Evolutionary conservation across 2,329 filamentous ascomycete species (phyloP).

Genomic region (Penicillium sp.): DNA sequence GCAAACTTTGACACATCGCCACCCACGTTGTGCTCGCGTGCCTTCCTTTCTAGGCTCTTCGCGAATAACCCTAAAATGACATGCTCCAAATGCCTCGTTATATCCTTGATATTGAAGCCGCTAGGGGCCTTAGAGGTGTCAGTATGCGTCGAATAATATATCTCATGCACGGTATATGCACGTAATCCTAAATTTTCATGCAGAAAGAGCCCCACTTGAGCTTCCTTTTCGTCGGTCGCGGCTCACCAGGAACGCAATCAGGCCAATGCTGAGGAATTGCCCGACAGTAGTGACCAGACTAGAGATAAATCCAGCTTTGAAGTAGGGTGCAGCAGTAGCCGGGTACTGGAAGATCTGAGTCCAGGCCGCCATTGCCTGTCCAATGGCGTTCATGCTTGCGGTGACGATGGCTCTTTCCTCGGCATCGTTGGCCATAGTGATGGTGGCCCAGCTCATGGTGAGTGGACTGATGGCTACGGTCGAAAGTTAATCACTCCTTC

Average conservation of each 20-base stretch:
- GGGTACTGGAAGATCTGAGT: slow-evolving; percentile 44
- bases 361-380: slow-evolving; percentile 45
- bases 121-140: background rate
- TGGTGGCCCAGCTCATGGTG: slow-evolving; percentile 45
- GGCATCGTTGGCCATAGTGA: slow-evolving; percentile 41
- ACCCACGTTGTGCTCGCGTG: background rate
- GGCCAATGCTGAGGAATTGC: slow-evolving; percentile 32
- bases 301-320: slow-evolving; percentile 24
- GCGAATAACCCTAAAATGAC: background rate
- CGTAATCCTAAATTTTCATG: background rate
- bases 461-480: slow-evolving; percentile 28
- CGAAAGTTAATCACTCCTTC: background rate
- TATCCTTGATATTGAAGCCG: background rate
- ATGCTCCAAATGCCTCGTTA: background rate
- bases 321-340: slow-evolving; percentile 38
- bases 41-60: background rate
- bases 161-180: background rate
- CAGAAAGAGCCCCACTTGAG: background rate
- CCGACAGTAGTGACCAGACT: slow-evolving; percentile 35
- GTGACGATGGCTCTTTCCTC: slow-evolving; percentile 47
- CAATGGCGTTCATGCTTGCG: slow-evolving; percentile 48
- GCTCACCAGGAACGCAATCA: slow-evolving; percentile 21
- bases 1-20: background rate
- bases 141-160: background rate
- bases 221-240: slow-evolving; percentile 4